Conservation (phyloP, 2,329 filamentous ascomycete species). For the Geosmithia flava region DNA sequence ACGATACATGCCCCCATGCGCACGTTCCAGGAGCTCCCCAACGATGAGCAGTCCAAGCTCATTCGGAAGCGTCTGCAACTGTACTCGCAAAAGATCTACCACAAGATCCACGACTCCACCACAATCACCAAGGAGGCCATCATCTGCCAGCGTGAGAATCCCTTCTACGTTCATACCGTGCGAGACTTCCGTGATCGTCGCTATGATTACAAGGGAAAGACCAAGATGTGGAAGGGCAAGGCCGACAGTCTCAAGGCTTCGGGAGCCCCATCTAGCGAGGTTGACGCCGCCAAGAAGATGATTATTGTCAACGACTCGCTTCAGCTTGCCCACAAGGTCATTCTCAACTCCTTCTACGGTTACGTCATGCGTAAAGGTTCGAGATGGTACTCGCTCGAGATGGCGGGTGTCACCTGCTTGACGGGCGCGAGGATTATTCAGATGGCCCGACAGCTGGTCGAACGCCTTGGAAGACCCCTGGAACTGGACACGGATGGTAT, state of each 20-base stretch:
- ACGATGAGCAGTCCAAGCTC: conserved; percentile 70
- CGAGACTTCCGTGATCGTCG: conserved; percentile 91
- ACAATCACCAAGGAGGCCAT: conserved; percentile 92
- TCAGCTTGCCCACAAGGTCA: conserved; percentile 96
- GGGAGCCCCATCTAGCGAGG: conserved; percentile 61
- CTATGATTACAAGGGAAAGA: conserved; percentile 97
- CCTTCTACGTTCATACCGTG: conserved; percentile 96
- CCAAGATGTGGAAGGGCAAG: conserved; percentile 98
- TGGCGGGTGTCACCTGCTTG: conserved; percentile 96
- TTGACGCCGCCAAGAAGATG: conserved; percentile 98
- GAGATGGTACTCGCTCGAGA: conserved; percentile 98
- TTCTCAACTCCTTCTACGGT: conserved; percentile 97
- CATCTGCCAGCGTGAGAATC: conserved; percentile 95
- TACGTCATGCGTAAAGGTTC: conserved; percentile 99
- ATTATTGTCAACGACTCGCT: conserved; percentile 90
- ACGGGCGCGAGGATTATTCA: conserved; percentile 96
- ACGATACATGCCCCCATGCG: conserved; percentile 56
- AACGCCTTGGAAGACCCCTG: conserved; percentile 81
- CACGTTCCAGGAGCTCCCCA: conserved; percentile 67
- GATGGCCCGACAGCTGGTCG: conserved; percentile 84
- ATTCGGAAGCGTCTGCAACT: conserved; percentile 80
- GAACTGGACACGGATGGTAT: conserved; percentile 98
- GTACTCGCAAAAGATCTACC: conserved; percentile 98
- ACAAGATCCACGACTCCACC: conserved; percentile 93
- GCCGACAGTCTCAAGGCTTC: conserved; percentile 74